Evolutionary conservation across 257 asterid species (phyloP).

Genomic region (Forsythia suspensa): DNA sequence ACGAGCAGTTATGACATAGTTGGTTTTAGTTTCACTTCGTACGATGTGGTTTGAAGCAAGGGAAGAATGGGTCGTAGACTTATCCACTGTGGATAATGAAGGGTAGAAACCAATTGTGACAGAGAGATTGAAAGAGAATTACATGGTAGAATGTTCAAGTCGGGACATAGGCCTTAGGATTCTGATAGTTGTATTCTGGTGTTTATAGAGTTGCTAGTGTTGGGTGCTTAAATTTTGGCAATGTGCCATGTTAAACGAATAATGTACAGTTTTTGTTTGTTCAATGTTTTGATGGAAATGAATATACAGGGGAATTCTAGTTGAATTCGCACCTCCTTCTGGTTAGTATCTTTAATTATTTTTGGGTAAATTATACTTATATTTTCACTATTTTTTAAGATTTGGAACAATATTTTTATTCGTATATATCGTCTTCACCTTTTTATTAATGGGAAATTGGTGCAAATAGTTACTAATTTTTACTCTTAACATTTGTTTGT

Average conservation of each 20-base stretch:
- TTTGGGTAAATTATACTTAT: too few species aligned
- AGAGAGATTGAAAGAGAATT: neutral
- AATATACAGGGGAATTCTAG: neutral
- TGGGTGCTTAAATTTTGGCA: neutral
- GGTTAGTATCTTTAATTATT: neutral
- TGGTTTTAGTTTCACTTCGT: neutral
- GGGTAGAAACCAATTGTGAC: neutral
- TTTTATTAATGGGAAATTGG: too few species aligned
- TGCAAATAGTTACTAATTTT: too few species aligned
- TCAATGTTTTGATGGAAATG: neutral
- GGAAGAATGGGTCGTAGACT: neutral
- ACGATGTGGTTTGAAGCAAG: neutral
- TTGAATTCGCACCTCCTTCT: neutral
- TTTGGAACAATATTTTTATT: too few species aligned
- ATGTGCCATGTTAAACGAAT: conserved; percentile 29
- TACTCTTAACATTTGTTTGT: too few species aligned
- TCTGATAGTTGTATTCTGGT: conserved; percentile 25
- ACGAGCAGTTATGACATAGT: conserved; percentile 58
- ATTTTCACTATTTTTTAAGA: too few species aligned
- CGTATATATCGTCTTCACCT: too few species aligned
- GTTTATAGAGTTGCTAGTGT: conserved; percentile 26
- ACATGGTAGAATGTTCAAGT: neutral
- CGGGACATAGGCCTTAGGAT: conserved; percentile 19
- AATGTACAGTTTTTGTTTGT: conserved; percentile 44
- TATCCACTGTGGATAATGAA: neutral